Evolutionary conservation across 345 rosid species (phyloP), one percentile per base, ranked within the genome.

Genomic region (Mangifera indica): DNA sequence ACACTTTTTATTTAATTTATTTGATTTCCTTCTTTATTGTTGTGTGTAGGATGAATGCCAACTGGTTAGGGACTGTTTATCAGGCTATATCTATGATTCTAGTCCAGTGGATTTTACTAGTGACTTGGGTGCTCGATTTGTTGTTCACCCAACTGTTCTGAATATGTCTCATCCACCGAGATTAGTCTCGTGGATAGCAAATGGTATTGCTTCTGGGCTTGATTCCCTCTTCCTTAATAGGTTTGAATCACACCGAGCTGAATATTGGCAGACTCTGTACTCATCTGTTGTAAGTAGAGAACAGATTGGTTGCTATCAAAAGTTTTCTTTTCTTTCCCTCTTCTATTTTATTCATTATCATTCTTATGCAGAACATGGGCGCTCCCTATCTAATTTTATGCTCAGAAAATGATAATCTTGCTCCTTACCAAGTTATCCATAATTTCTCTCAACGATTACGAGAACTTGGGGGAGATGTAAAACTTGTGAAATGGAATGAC

Each of bases 261-360:
- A 89, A 77, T 94, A 76, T 74, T 94, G 98, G 98, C 98, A 88
- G 85, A 92, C 97, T 66, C 83, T 94, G 29, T 92, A 94, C 82
- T 87, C 97, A 46, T 85, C 98, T 60, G 80, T 89, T 53, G 98
- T 94, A 85, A 90, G 93, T 82, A 54, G 49, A 73, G 56, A 65
- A 32, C 14, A 44, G 51, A 59, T 48, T 25, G 14, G 29, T 24
- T 57, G 51, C 64, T 40, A 4, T n/a, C 21, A 0, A 5, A 66
- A 5, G 22, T 26, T 77, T 13, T 51, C 3, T 1, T 26, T 45
- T 74, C 51, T n/a, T n/a, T n/a, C 53, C 3, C 14, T 40, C 42
- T 49, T 66, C 12, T 56, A 51, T 66, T 37, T 55, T 34, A 81
- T 60, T 75, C 18, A 15, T 14, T 67, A 7, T 37, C 58, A 59